Evolutionary conservation across 2,329 filamentous ascomycete genomes (phyloP), one percentile per base, ranked within the genome.

Genomic region (Aspergillus cejpii): DNA sequence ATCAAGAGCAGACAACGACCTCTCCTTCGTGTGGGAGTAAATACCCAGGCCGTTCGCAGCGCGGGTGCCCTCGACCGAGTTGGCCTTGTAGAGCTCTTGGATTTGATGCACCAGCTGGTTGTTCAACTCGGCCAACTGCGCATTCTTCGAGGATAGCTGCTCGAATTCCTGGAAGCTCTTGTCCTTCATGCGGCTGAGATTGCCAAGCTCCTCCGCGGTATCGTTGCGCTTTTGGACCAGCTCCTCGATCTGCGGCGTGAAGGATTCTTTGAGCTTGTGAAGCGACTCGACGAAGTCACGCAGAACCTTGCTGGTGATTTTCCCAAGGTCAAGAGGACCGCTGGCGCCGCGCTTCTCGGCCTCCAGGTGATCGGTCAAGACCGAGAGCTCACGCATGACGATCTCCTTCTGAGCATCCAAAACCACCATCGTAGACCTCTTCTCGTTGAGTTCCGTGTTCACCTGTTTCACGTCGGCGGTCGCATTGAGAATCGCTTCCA

Each of bases 81-180:
- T 89, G 37, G 82, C 83, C 71, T 94, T 94, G 74, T 96, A 94
- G 23, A 89, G 80, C 59, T 86, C 88, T 65, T 97, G 91, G 48
- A 97, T 95, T 62, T 90, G 88, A 59, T 94, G 87, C 3, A 94
- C 90, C 44, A 98, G 75, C 62, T 95, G 87, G 58, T 95, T 94
- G 71, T 98, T 97, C 75, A 97, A 81, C 59, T 96, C 88, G 21
- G 87, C 85, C 48, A 98, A 77, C 69, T 97, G 91, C 0, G 87
- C 85, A 63, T 98, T 98, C 75, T 95, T 95, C 45, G 84, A 85
- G 8, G 88, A 94, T 36, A 98, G 74, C 60, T 94, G 88, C 71
- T 97, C 92, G 61, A 96, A 97, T 62, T 98, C 92, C 59, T 94
- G 81, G 58, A 96, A 83, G 11, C 88, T 90, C 62, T 92, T 88